Evolutionary conservation across 352 stramenopile species (phyloP).

Genomic region (Aphanomyces astaci): DNA sequence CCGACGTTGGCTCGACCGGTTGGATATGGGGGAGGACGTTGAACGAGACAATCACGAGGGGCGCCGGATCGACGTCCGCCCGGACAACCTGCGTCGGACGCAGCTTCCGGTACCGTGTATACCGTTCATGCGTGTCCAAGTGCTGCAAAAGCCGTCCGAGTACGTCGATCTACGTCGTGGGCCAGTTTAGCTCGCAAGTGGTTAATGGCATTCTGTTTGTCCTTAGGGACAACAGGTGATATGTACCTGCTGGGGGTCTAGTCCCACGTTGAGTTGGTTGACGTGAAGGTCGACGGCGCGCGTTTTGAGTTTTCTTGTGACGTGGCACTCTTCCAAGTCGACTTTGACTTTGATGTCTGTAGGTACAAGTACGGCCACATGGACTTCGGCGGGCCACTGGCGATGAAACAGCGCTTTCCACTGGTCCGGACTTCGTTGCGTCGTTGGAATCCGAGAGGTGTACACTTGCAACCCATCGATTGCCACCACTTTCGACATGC

Average conservation of each 20-base stretch:
- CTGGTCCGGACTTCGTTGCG: neutral
- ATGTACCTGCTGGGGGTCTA: neutral
- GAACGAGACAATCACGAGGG: neutral
- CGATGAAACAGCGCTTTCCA: slow-evolving; percentile 1
- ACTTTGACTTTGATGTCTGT: slow-evolving; percentile 55
- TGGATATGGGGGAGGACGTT: neutral
- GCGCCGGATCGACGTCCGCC: neutral
- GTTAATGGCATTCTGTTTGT: no score
- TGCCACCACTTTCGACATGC: slow-evolving; percentile 48
- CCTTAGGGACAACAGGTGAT: no score
- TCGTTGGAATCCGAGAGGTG: neutral
- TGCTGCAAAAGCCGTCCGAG: neutral
- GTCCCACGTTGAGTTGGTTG: neutral
- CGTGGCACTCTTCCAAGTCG: slow-evolving; percentile 30
- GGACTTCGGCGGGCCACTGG: neutral
- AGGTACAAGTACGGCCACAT: slow-evolving; percentile 31
- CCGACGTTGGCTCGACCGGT: neutral
- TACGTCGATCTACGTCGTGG: neutral
- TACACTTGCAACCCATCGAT: slow-evolving; percentile 35
- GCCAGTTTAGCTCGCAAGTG: no score
- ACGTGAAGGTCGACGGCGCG: slow-evolving; percentile 1
- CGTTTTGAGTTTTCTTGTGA: neutral
- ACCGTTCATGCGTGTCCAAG: neutral
- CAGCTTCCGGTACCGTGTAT: slow-evolving; percentile 9
- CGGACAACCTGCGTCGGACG: neutral